Percentiles rank a stretch among this genome's conserved stretches.
Evolutionary conservation across 2,329 filamentous ascomycete species (phyloP).

Genomic region (Botrytis deweyae): DNA sequence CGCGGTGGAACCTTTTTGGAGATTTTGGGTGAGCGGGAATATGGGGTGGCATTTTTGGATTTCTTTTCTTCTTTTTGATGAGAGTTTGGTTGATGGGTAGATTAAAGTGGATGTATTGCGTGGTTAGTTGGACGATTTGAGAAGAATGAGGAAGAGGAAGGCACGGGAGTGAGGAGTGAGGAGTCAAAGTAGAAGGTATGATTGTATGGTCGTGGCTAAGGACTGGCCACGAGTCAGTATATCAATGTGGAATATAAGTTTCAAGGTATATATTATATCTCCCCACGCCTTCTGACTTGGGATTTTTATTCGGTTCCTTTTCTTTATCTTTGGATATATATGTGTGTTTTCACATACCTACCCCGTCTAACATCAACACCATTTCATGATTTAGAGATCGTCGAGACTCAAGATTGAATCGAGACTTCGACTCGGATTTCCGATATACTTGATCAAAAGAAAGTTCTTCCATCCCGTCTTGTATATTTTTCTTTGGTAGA

Average conservation of each 20-base stretch:
- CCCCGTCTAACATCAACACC: background rate
- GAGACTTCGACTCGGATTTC: background rate
- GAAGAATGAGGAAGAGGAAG: background rate
- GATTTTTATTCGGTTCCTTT: background rate
- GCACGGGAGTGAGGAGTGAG: background rate
- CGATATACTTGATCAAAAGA: background rate
- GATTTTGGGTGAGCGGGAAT: background rate
- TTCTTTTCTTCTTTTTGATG: no score
- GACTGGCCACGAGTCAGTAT: background rate
- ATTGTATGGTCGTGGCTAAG: background rate
- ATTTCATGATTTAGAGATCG: background rate
- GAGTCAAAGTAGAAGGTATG: background rate
- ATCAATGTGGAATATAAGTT: background rate
- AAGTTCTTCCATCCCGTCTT: background rate
- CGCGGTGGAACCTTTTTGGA: slow-evolving; percentile 3
- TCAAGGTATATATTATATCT: no score
- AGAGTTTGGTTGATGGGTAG: background rate
- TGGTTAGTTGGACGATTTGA: no score
- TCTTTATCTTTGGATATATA: background rate
- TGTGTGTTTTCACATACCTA: background rate
- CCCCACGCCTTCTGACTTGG: no score
- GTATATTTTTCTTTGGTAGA: background rate
- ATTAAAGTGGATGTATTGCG: background rate
- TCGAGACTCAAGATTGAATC: background rate
- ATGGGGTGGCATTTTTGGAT: background rate